Conservation (phyloP, 306 rosid genomes). For the Lotus japonicus region DNA sequence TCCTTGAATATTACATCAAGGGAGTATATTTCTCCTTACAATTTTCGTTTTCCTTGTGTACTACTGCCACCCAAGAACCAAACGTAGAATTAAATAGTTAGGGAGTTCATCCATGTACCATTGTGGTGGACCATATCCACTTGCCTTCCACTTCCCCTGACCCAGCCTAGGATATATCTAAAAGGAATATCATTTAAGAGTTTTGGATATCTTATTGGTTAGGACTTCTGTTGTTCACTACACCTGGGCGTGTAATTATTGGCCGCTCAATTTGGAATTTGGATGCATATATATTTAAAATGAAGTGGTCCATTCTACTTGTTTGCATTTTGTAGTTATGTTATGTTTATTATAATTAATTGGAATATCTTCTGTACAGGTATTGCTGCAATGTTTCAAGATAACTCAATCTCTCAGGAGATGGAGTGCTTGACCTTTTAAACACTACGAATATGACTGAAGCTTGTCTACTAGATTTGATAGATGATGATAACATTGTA, state of each 20-base stretch:
- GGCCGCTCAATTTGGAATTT: neutral
- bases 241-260: neutral
- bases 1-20: too few species aligned
- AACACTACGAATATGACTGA: constrained; percentile 96
- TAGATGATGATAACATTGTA: constrained; percentile 72
- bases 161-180: too few species aligned
- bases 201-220: too few species aligned
- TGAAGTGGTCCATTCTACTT: neutral
- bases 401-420: constrained; percentile 92
- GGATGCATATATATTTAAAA: neutral
- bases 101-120: too few species aligned
- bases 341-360: constrained; percentile 3
- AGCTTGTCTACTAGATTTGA: constrained; percentile 83
- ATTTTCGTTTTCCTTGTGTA: too few species aligned
- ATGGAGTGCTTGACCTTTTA: constrained; percentile 86
- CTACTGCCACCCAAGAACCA: too few species aligned
- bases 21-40: too few species aligned
- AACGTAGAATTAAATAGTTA: too few species aligned
- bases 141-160: too few species aligned
- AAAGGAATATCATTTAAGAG: too few species aligned
- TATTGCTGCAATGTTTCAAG: constrained; percentile 72
- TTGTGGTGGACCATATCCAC: too few species aligned
- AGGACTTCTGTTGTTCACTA: too few species aligned
- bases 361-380: constrained; percentile 43
- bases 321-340: neutral